Percentiles rank a stretch among this genome's conserved stretches.
These are phyloP conservation scores for Calonectria pteridis DNA, from an alignment of 2,329 filamentous ascomycete species.

Conservation along the genomic window DNA sequence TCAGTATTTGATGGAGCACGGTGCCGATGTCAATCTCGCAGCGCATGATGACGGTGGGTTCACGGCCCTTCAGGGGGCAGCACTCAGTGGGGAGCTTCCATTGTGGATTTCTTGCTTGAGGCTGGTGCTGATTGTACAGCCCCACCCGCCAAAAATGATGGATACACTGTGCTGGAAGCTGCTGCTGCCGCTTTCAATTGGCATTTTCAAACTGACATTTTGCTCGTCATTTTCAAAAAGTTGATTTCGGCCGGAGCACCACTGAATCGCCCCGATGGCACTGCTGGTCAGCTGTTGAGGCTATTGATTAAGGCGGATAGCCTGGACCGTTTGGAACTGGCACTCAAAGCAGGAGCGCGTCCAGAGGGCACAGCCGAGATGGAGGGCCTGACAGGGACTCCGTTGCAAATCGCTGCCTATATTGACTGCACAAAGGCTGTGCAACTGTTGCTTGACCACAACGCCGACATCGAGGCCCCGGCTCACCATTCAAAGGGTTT, in stretches of 20 bases:
- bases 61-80: conserved; percentile 4
- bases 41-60: background rate
- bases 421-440: background rate
- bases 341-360: background rate
- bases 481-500: background rate
- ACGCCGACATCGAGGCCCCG: background rate
- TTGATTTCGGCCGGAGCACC: background rate
- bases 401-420: background rate
- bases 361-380: background rate
- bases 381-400: no score
- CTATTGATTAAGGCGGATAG: background rate
- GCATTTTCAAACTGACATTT: no score
- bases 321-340: background rate
- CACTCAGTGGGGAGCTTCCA: background rate
- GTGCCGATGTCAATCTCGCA: background rate
- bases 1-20: background rate
- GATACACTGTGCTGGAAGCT: background rate
- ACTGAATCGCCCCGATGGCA: background rate
- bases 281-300: background rate
- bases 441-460: background rate
- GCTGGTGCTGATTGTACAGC: background rate
- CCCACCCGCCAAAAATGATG: background rate
- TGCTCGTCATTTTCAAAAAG: background rate
- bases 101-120: background rate
- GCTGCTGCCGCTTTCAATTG: background rate